These are phyloP conservation scores for Coprinopsis sp. DNA, from an alignment of 768 basidiomycete genomes.

Conservation along the genomic window DNA sequence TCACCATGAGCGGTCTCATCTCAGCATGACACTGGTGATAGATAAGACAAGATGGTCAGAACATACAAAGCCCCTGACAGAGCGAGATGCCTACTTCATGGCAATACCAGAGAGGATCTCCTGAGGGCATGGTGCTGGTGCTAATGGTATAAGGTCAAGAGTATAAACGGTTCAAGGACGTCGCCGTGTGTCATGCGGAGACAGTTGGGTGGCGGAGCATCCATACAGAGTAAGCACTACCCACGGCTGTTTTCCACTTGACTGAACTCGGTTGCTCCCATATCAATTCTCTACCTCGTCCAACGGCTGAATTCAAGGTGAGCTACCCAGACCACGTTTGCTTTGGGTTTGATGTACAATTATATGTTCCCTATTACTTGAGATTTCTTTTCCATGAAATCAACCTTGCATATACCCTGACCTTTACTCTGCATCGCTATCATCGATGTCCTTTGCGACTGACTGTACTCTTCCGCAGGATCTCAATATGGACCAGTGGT, in stretches of 20 bases:
- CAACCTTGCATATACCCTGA: constrained; percentile 27
- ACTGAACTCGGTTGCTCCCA: too few relatives aligned
- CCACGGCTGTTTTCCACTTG: neutral
- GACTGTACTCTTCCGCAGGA: too few relatives aligned
- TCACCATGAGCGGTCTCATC: constrained; percentile 84
- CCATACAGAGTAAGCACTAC: neutral
- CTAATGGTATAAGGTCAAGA: constrained; percentile 9
- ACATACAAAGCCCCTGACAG: neutral
- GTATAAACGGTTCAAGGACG: constrained; percentile 4
- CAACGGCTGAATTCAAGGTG: too few relatives aligned
- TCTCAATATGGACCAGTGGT: too few relatives aligned
- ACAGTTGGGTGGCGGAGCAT: too few relatives aligned
- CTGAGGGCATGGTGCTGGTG: constrained; percentile 49
- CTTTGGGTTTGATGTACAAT: too few relatives aligned
- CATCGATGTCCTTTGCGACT: too few relatives aligned
- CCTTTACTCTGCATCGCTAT: too few relatives aligned
- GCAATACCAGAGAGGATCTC: constrained; percentile 77
- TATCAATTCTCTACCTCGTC: too few relatives aligned
- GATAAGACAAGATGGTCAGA: constrained; percentile 9
- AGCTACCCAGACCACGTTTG: too few relatives aligned
- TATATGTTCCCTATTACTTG: constrained; percentile 64
- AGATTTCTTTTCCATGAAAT: constrained; percentile 25
- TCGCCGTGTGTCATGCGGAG: constrained; percentile 5
- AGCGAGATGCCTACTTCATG: constrained; percentile 48
- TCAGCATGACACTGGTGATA: constrained; percentile 71